Evolutionary conservation across 2,329 filamentous ascomycete species (phyloP).

Genomic region (Fusarium pininemorale): DNA sequence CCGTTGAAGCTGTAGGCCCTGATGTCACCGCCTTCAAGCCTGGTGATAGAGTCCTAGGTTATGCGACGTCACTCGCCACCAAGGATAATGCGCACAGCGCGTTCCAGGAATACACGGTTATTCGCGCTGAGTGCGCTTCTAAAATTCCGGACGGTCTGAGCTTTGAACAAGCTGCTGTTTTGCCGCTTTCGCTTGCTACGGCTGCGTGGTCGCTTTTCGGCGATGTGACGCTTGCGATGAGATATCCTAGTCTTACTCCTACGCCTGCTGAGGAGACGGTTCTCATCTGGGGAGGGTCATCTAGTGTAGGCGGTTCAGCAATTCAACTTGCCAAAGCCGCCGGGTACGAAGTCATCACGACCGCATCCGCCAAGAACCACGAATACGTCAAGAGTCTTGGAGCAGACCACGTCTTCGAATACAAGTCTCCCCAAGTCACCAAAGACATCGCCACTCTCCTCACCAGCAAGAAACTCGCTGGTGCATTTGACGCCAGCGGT

Average conservation of each 20-base stretch:
- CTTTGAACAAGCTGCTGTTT: conserved; percentile 33
- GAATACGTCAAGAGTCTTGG: conserved; percentile 55
- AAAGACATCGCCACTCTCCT: conserved; percentile 23
- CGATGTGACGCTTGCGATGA: conserved; percentile 8
- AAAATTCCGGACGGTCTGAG: conserved; percentile 31
- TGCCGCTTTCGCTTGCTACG: conserved; percentile 37
- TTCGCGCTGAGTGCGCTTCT: conserved; percentile 18
- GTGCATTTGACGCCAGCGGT: conserved; percentile 19
- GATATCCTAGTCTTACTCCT: neutral
- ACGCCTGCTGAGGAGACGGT: neutral
- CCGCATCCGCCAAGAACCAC: conserved; percentile 55
- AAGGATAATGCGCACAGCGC: conserved; percentile 37
- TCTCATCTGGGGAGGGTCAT: conserved; percentile 59
- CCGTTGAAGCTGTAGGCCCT: conserved; percentile 44
- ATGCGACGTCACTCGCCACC: conserved; percentile 45
- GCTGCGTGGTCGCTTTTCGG: conserved; percentile 35
- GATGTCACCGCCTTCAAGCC: conserved; percentile 31
- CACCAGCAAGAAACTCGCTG: neutral
- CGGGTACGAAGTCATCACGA: conserved; percentile 57
- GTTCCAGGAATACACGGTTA: conserved; percentile 27
- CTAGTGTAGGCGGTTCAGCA: conserved; percentile 55
- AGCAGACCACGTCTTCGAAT: conserved; percentile 56
- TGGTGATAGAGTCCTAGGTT: conserved; percentile 36
- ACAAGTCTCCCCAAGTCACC: conserved; percentile 44
- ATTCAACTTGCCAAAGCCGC: conserved; percentile 56